Base-by-base conservation (phyloP, 129 eudicot species). In the Centrapalus pauciflorus region DNA sequence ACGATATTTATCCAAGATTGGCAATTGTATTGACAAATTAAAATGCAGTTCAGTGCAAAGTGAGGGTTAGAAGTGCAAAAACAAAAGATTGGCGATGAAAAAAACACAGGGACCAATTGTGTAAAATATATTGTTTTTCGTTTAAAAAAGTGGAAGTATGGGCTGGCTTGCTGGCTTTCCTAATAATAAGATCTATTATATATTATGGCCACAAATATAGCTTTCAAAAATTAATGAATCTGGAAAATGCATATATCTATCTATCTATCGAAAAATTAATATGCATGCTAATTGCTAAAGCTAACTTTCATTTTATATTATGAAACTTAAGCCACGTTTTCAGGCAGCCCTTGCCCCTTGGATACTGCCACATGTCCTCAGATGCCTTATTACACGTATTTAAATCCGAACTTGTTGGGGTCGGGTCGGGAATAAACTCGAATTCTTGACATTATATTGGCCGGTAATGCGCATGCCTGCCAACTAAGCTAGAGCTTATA, bases 161-260 rank as follows among this genome's bases (percentile, higher is more conserved):
- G 54, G 67, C 67, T 62, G 67, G 34, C 33, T 25, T 62, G n/a
- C n/a, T n/a, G n/a, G n/a, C n/a, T n/a, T 62, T 38, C 51, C 38
- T 38, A 12, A 37, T 34, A 34, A 37, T 34, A 34, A 37, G 67
- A 29, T 62, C 52, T 20, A 62, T 62, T 38, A 62, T 62, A n/a
- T n/a, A n/a, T n/a, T 29, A 27, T 13, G 21, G 49, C n/a, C 67
- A 38, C 63, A 62, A 14, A 24, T 10, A 26, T 13, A 38, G 30
- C 33, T 62, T 62, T 38, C 7, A 38, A 62, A n/a, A 5, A 23
- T 38, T 37, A 38, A 37, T 62, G 52, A 62, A 37, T 38, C 67
- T 21, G 50, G 20, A 2, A 38, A n/a, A 61, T 37, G 49, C 7
- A 37, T 23, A 11, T 23, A 62, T 30, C 4, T n/a, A 2, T 55